Conservation (phyloP, 2,329 filamentous ascomycete genomes). For the Arthrobotrys megalospora region DNA sequence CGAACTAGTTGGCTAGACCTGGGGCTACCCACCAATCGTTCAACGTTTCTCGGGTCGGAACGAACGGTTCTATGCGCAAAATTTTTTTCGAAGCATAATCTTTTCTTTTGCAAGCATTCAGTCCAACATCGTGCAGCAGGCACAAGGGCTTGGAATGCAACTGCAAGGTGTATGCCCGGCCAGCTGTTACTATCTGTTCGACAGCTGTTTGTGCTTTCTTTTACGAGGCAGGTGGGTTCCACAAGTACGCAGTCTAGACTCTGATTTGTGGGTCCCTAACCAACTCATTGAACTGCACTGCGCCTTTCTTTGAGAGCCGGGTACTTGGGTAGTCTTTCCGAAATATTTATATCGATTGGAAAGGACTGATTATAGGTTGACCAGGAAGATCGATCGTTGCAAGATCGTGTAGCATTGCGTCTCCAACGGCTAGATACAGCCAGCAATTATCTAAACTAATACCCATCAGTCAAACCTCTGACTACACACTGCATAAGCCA, state of each 20-base stretch:
- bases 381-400: conserved; percentile 29
- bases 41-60: conserved; percentile 58
- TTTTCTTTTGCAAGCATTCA: conserved; percentile 38
- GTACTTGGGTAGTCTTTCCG: conserved; percentile 23
- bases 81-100: conserved; percentile 31
- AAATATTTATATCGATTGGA: conserved; percentile 24
- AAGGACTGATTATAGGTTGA: conserved; percentile 11
- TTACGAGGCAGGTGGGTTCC: conserved; percentile 38
- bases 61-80: conserved; percentile 49
- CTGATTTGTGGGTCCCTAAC: conserved; percentile 43
- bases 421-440: conserved; percentile 34
- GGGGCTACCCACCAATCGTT: conserved; percentile 44
- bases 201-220: conserved; percentile 35
- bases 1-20: conserved; percentile 22
- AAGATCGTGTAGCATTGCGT: conserved; percentile 30
- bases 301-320: conserved; percentile 19
- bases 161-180: conserved; percentile 39
- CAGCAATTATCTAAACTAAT: conserved; percentile 21
- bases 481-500: conserved; percentile 22
- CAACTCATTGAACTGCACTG: conserved; percentile 34
- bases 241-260: conserved; percentile 50
- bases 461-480: conserved; percentile 28
- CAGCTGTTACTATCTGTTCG: conserved; percentile 46
- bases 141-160: conserved; percentile 51
- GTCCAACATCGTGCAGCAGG: conserved; percentile 54